A percentile compares a stretch with the other conserved stretches of the same genome.
phyloP scores from a whole-genome alignment of 352 stramenopile genomes.

The Pythium myriotylum region DNA sequence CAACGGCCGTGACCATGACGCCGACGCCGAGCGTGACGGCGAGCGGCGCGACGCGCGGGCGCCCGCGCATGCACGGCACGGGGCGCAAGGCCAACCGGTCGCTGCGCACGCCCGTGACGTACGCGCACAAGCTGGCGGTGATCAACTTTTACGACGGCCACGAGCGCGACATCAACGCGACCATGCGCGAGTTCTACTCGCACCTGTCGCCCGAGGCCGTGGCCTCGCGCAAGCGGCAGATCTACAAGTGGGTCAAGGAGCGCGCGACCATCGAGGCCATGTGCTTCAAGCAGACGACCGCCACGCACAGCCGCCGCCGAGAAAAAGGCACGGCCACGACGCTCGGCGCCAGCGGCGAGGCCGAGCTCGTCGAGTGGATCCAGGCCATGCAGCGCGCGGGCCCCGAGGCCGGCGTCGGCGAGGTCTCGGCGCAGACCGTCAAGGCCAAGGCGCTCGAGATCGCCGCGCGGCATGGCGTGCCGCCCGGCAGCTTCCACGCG shows the following conservation, averaged over 20 bases:
- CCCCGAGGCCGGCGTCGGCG: slow-evolving; percentile 1
- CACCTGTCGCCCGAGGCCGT: slow-evolving; percentile 20
- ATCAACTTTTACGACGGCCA: slow-evolving; percentile 44
- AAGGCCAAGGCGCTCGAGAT: slow-evolving; percentile 41
- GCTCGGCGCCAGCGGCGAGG: slow-evolving; percentile 32
- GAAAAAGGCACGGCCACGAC: slow-evolving; percentile 45
- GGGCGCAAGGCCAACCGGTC: slow-evolving; percentile 37
- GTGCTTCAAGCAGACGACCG: slow-evolving; percentile 44
- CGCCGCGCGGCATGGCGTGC: slow-evolving; percentile 38
- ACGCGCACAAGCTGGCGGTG: slow-evolving; percentile 44
- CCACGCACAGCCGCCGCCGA: slow-evolving; percentile 34
- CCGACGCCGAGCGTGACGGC: background rate
- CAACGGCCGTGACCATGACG: background rate
- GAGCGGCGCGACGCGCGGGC: slow-evolving; percentile 14
- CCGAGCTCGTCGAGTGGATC: slow-evolving; percentile 43
- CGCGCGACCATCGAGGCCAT: slow-evolving; percentile 36
- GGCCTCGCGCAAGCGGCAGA: slow-evolving; percentile 48
- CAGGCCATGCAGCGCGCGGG: slow-evolving; percentile 15
- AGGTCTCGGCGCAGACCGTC: slow-evolving; percentile 33
- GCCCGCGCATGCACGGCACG: slow-evolving; percentile 28
- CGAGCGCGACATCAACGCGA: slow-evolving; percentile 43
- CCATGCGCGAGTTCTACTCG: slow-evolving; percentile 38
- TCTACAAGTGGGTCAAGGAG: slow-evolving; percentile 53
- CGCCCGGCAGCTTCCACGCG: slow-evolving; percentile 38
- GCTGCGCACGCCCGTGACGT: slow-evolving; percentile 41